Base-by-base conservation (phyloP, 176 grass and related monocot species). In the Areca catechu region DNA sequence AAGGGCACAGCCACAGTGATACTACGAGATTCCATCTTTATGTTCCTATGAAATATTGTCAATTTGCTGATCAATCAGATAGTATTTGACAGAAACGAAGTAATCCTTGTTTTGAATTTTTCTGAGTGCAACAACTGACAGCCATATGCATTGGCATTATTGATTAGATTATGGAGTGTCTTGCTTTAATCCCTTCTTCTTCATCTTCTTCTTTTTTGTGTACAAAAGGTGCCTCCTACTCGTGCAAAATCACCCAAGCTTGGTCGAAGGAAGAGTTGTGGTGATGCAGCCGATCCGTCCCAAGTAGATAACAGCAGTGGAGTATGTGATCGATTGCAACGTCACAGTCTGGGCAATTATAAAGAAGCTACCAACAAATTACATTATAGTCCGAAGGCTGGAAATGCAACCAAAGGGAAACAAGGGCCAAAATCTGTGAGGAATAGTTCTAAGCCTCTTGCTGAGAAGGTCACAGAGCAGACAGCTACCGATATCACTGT, bases 181-280 rank as follows among this genome's bases (percentile, higher is more conserved):
- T 43, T 43, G 10, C 9, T 43, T 9, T 43, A 43, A 43, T 3
- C 7, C 34, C 2, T 12, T 37, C 12, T 37, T 37, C 12, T 34
- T 34, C 1, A 9, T 34, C 5, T 20, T 58, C 16, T 19, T 60
- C 16, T 50, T 50, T 59, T 3, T 48, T 71, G n/a, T 50, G 5
- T 4, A 61, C 34, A 62, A 25, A 67, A 80, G 71, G 70, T 57
- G 17, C 77, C 77, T 50, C 62, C 77, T 51, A 80, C 77, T 61
- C 69, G 77, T 25, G 71, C 77, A n/a, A 80, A 80, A 63, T 80
- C 77, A 49, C 77, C 77, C 9, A 80, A 80, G 54, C 50, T 80
- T 47, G 71, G 63, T 28, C 54, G 77, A 58, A 74, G 70, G 51
- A 80, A 74, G 63, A 80, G 77, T 56, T 69, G 34, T 22, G 56